Percentiles rank a stretch among this genome's conserved stretches.
Conservation (phyloP, 805 yeast species). For the Teunomyces tritomae region DNA sequence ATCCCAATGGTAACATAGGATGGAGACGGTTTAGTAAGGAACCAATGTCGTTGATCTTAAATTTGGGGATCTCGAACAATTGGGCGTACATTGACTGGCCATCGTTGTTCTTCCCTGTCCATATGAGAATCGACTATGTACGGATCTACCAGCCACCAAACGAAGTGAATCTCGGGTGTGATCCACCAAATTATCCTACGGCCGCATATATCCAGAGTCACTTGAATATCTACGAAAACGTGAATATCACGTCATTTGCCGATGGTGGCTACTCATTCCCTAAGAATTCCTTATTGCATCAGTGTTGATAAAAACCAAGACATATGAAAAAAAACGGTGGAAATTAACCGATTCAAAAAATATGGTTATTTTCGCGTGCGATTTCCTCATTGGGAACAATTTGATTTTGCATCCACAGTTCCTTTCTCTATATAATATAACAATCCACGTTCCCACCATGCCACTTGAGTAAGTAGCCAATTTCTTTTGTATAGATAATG, state of each 20-base stretch:
- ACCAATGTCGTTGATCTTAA: slow-evolving; percentile 87
- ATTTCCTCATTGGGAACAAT: neutral
- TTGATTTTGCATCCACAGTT: too few relatives aligned
- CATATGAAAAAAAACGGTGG: too few relatives aligned
- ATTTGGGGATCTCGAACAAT: slow-evolving; percentile 84
- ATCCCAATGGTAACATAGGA: slow-evolving; percentile 88
- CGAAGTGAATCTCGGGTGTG: slow-evolving; percentile 67
- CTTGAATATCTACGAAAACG: slow-evolving; percentile 61
- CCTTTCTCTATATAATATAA: too few relatives aligned
- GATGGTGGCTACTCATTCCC: slow-evolving; percentile 62
- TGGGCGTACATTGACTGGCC: slow-evolving; percentile 97
- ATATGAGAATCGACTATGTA: slow-evolving; percentile 78
- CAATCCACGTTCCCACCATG: neutral
- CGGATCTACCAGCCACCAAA: slow-evolving; percentile 86
- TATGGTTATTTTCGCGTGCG: neutral
- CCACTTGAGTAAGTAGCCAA: too few relatives aligned
- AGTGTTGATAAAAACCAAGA: neutral
- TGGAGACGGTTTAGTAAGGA: slow-evolving; percentile 82
- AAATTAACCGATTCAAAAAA: too few relatives aligned
- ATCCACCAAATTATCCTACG: slow-evolving; percentile 84
- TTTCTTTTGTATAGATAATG: neutral
- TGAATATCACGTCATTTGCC: slow-evolving; percentile 73
- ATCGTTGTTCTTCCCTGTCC: slow-evolving; percentile 70
- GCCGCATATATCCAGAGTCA: slow-evolving; percentile 76
- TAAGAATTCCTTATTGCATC: slow-evolving; percentile 28